Evolutionary conservation across 768 basidiomycete genomes (phyloP), one percentile per base, ranked within the genome.

Genomic region (Lactarius hatsudake): DNA sequence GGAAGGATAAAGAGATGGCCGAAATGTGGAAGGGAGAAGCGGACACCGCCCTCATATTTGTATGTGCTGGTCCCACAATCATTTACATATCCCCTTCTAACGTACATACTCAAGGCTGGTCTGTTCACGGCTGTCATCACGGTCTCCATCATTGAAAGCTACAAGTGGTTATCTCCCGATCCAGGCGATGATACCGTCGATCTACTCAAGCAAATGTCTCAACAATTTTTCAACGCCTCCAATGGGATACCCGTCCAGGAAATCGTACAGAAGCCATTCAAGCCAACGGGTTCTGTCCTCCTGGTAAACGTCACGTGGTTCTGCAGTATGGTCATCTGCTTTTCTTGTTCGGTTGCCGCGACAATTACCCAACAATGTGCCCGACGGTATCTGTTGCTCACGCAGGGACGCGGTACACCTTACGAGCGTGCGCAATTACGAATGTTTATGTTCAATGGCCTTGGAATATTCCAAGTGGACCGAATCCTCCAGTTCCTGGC

Each of bases 101-200:
- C 20, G 36, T 34, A 34, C 32, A 45, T 17, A 9, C 12, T 43
- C 5, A 55, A 70, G 69, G 51, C 69, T 8, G 62, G 69, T 43
- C 56, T 70, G 5, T 70, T 70, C 51, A 64, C 69, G 2, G 62
- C 57, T 15, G 64, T 59, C n/a, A 18, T 64, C n/a, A 42, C 69
- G 17, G 63, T 62, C 17, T 64, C 64, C 40, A 23, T 68, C 8
- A 48, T 69, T 18, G 58, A 64, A 38, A 69, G 62, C 32, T 69
- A 69, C 48, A 63, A 63, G 26, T 34, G 32, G 5, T 15, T 70
- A 28, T 59, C 32, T n/a, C 61, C 67, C 17, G 62, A 64, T 30
- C 23, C 42, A 12, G 38, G 34, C 2, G 63, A 63, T 18, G 26
- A 34, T 9, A 53, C 54, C 1, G 20, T 42, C 5, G 4, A 8